Percentiles rank a stretch among this genome's conserved stretches.
These are phyloP conservation scores for Pseudomicrostroma phylloplanum DNA, from an alignment of 1,284 basidiomycete genomes.

Conservation along the genomic window DNA sequence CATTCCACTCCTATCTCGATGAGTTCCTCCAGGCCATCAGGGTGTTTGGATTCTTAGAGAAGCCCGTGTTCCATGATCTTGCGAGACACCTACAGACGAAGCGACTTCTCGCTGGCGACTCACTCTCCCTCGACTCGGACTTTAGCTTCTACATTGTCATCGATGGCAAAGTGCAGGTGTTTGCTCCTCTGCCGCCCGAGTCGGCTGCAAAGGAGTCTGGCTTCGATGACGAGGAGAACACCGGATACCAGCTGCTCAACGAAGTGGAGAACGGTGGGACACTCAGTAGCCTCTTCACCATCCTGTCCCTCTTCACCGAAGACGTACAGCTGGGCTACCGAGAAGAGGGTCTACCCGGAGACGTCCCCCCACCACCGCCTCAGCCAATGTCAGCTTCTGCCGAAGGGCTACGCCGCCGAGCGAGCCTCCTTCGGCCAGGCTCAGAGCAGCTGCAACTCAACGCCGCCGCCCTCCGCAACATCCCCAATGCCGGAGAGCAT, in stretches of 20 bases:
- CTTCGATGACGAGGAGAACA: conserved; percentile 35
- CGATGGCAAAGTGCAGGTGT: conserved; percentile 48
- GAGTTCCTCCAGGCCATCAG: conserved; percentile 50
- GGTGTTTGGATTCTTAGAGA: conserved; percentile 50
- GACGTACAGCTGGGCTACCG: conserved; percentile 74
- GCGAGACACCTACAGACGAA: conserved; percentile 48
- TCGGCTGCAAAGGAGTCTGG: conserved; percentile 5
- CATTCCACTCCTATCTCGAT: conserved; percentile 49
- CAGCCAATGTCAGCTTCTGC: not conserved
- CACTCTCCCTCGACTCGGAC: conserved; percentile 37
- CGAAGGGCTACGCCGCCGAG: not conserved
- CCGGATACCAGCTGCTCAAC: conserved; percentile 46
- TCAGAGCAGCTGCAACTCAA: conserved; percentile 32
- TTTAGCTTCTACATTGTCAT: conserved; percentile 50
- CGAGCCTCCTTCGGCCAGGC: conserved; percentile 8
- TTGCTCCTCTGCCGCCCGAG: conserved; percentile 30
- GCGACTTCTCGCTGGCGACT: conserved; percentile 46
- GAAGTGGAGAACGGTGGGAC: conserved; percentile 58
- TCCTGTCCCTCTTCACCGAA: conserved; percentile 90
- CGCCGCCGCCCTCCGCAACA: conserved; percentile 31
- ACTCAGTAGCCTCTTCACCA: conserved; percentile 89
- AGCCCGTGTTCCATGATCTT: conserved; percentile 50
- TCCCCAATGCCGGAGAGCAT: conserved; percentile 24
- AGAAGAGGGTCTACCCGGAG: conserved; percentile 16
- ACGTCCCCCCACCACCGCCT: conserved; percentile 12